Base-by-base conservation (phyloP, 768 basidiomycete genomes). In the Hydnomerulius pinastri region DNA sequence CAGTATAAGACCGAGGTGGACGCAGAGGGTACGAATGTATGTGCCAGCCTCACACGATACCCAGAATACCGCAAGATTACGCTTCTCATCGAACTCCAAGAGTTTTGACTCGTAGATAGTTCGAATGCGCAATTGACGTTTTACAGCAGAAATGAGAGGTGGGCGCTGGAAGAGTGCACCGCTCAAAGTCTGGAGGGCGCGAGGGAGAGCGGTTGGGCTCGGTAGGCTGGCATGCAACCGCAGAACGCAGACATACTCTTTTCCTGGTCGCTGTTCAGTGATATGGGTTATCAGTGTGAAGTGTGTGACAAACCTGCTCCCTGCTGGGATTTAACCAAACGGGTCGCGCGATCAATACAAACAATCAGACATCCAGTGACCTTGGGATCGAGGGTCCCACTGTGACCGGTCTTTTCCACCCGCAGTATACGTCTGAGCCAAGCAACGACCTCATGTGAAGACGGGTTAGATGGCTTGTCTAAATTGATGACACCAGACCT, bases 91-190 rank as follows among this genome's bases (percentile, higher is more conserved):
- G 60, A 93, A 98, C 71, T 99, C 97, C 58, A 97, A 78, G 15
- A 99, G 78, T 57, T 91, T 97, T 40, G 92, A 95, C 66, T 96
- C 89, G 69, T 99, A 90, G 55, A 99, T 95, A 11, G 97, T 99
- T 57, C 97, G 87, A 60, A 99, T 89, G 56, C 97, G 91, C 28
- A 99, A 79, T 71, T 98, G 96, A 51, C 97, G 90, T 69, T 99
- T 99, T 55, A 99, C 97, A 55, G 97, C 97, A 36, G 96, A 98
- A 65, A 99, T 99, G 52, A 99, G 83, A 45, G 97, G 97, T 9
- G 97, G 97, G 35, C 97, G 90, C 77, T 99, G 97, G 77, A 99
- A 99, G 50, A 99, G 83, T 7, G 97, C 97, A 65, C 97, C 97
- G 42, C 93, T 98, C 51, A 99, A 78, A 24, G 97, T 99, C 70